A percentile compares a stretch with the other conserved stretches of the same genome.
These are phyloP conservation scores for Rhamnella rubrinervis DNA, from an alignment of 331 rosid species.

Conservation along the genomic window DNA sequence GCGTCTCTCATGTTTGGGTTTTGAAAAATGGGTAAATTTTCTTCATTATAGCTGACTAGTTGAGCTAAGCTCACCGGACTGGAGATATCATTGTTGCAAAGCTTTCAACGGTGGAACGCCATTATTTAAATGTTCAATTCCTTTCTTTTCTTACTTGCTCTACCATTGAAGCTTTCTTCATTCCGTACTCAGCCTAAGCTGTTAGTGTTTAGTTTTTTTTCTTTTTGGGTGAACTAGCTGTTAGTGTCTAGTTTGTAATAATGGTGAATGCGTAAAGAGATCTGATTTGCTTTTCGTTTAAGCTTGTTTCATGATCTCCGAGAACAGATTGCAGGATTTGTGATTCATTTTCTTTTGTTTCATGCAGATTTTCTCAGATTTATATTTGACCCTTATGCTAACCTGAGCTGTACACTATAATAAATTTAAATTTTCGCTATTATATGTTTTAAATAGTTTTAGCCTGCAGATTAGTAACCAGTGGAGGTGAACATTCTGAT, in stretches of 20 bases:
- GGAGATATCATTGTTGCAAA: background rate
- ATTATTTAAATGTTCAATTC: background rate
- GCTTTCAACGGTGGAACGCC: slow-evolving; percentile 3
- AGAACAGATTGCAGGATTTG: background rate
- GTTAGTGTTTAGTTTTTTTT: too few relatives aligned
- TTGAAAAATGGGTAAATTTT: background rate
- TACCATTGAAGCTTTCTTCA: too few relatives aligned
- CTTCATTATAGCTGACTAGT: background rate
- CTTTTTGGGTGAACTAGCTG: background rate
- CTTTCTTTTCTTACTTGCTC: background rate
- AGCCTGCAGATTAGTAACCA: background rate
- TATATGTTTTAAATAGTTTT: background rate
- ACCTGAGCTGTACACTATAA: too few relatives aligned
- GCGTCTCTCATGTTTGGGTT: background rate
- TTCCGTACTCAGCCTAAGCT: background rate
- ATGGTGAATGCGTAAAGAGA: background rate
- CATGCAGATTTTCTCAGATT: background rate
- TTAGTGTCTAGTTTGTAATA: background rate
- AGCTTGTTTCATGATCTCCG: background rate
- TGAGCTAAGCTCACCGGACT: slow-evolving; percentile 1
- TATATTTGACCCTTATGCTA: background rate
- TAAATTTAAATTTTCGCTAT: background rate
- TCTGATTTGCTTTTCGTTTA: slow-evolving; percentile 11
- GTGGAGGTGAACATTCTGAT: background rate
- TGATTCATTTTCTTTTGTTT: background rate